These are phyloP conservation scores for Diversispora eburnea DNA, from an alignment of 192 early-diverging fungal genomes.

Conservation along the genomic window DNA sequence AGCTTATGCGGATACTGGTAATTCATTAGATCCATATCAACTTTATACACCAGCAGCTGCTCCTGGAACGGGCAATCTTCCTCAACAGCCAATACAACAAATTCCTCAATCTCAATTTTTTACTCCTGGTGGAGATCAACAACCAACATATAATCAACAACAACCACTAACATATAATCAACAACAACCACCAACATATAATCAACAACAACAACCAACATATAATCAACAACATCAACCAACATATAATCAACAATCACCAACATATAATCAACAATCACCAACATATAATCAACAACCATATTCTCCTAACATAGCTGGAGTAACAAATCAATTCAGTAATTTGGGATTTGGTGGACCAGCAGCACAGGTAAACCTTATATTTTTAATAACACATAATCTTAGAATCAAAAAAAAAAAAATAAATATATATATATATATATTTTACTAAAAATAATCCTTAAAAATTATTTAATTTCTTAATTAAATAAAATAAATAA, in stretches of 20 bases:
- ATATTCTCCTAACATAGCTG: conserved; percentile 16
- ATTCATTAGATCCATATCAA: conserved; percentile 31
- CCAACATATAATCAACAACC: conserved; percentile 19
- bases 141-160: neutral
- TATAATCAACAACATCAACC: neutral
- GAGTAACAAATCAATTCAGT: conserved; percentile 38
- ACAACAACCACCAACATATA: conserved; percentile 12
- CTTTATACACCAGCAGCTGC: conserved; percentile 31
- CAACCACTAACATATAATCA: conserved; percentile 24
- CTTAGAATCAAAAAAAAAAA: neutral
- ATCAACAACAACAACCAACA: conserved; percentile 4
- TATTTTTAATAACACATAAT: neutral
- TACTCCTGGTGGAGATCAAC: conserved; percentile 32
- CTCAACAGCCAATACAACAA: neutral
- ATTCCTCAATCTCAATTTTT: conserved; percentile 35
- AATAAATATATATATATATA: too few relatives aligned
- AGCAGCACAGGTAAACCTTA: conserved; percentile 26
- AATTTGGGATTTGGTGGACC: conserved; percentile 32
- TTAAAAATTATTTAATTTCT: neutral
- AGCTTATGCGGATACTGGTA: conserved; percentile 37
- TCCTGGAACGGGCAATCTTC: conserved; percentile 22
- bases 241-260: conserved; percentile 7
- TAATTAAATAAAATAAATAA: neutral
- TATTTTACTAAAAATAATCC: conserved; percentile 7
- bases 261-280: conserved; percentile 14